A percentile compares a stretch with the other conserved stretches of the same genome.
These are phyloP conservation scores for Mycena galericulata DNA, from an alignment of 768 basidiomycete genomes.

Conservation along the genomic window DNA sequence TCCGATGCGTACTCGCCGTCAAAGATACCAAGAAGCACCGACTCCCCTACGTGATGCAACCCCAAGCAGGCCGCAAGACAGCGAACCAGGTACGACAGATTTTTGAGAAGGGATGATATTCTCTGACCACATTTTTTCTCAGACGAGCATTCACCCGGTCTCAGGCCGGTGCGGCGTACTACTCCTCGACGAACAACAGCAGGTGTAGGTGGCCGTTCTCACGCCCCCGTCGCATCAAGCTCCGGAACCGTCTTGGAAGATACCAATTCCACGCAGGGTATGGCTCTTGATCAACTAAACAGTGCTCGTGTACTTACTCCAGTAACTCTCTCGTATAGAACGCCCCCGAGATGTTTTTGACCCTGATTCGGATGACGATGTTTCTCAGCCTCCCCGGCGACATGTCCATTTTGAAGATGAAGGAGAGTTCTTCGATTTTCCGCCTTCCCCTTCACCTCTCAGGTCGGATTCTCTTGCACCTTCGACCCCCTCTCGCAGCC, in stretches of 20 bases:
- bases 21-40: neutral
- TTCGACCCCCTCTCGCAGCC: neutral
- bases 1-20: conserved; percentile 11
- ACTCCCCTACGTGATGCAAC: neutral
- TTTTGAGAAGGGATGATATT: neutral
- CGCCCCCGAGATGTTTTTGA: conserved; percentile 9
- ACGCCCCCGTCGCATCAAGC: too few relatives aligned
- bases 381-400: neutral
- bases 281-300: neutral
- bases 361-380: conserved; percentile 1
- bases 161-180: too few relatives aligned
- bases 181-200: too few relatives aligned
- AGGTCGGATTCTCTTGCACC: neutral
- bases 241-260: too few relatives aligned
- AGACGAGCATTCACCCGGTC: too few relatives aligned
- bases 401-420: neutral
- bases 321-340: neutral
- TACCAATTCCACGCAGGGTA: neutral
- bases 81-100: too few relatives aligned
- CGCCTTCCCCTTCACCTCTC: neutral
- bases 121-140: too few relatives aligned
- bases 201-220: too few relatives aligned
- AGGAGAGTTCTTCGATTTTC: neutral
- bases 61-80: too few relatives aligned
- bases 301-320: neutral